Percentiles rank a stretch among this genome's conserved stretches.
phyloP scores from a whole-genome alignment of 495 filamentous ascomycete species.

The Monascus purpureus region DNA sequence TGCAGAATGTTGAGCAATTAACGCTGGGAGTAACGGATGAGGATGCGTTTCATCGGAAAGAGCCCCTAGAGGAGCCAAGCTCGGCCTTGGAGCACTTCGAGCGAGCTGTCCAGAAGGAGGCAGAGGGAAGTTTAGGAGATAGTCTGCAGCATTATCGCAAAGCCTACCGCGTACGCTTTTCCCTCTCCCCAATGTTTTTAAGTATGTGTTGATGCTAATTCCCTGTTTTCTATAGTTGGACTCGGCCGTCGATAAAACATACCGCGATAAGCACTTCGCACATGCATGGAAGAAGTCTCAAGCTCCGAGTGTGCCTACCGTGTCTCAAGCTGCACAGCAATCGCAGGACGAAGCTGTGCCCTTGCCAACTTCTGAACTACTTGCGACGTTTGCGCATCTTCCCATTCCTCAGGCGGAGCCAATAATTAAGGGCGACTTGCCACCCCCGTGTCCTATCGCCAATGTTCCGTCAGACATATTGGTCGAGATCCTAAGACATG shows the following conservation, averaged over 20 bases:
- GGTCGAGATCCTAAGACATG: constrained; percentile 52
- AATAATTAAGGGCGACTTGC: constrained; percentile 46
- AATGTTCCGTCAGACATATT: constrained; percentile 72
- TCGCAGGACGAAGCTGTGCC: constrained; percentile 15
- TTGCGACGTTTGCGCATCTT: constrained; percentile 55
- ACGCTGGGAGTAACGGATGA: constrained; percentile 16
- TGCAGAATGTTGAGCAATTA: constrained; percentile 23
- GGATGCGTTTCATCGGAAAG: constrained; percentile 15
- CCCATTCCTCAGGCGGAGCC: constrained; percentile 46
- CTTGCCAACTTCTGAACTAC: constrained; percentile 52
- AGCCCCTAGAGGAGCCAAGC: constrained; percentile 37
- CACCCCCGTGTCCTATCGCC: constrained; percentile 65
- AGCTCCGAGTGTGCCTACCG: constrained; percentile 36
- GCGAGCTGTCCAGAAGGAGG: constrained; percentile 76
- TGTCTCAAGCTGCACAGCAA: constrained; percentile 41
- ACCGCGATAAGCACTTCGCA: constrained; percentile 81
- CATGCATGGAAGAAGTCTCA: constrained; percentile 38
- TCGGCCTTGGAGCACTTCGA: constrained; percentile 92
- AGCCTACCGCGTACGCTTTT: constrained; percentile 56
- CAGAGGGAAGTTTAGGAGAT: constrained; percentile 72
- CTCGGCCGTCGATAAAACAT: constrained; percentile 65
- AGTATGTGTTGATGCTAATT: constrained; percentile 3
- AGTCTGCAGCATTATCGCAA: constrained; percentile 80
- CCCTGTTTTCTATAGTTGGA: constrained; percentile 47
- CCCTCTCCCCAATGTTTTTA: constrained; percentile 3